phyloP scores from a whole-genome alignment of 345 rosid genomes.

The Salix koriyanagi region DNA sequence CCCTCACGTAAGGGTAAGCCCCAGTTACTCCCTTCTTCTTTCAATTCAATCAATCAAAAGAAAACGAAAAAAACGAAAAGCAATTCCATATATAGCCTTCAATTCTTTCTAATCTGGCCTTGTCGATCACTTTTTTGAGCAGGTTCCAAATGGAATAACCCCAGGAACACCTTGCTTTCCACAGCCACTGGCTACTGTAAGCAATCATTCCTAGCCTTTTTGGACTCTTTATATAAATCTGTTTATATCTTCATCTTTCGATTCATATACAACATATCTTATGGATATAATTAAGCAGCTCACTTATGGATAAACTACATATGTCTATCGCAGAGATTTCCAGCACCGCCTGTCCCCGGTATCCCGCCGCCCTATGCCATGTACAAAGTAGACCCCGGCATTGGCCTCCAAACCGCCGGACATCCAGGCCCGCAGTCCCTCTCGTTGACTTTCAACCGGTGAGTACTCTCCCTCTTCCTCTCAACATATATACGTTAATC shows the following conservation, averaged over 20 bases:
- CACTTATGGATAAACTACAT: neutral
- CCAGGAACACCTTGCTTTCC: constrained; percentile 57
- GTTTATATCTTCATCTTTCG: constrained; percentile 20
- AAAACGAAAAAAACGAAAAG: neutral
- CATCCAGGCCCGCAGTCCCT: constrained; percentile 37
- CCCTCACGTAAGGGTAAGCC: constrained; percentile 40
- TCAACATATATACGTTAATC: no score
- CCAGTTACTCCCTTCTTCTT: neutral
- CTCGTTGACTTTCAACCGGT: constrained; percentile 66
- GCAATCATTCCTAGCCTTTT: constrained; percentile 17
- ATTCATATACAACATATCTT: neutral
- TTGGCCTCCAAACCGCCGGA: constrained; percentile 30
- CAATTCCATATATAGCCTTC: no score
- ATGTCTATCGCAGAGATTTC: constrained; percentile 40
- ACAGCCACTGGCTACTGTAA: constrained; percentile 54
- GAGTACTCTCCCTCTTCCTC: constrained; percentile 16
- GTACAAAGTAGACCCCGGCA: constrained; percentile 39
- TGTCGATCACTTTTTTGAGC: neutral
- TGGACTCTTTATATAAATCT: constrained; percentile 6
- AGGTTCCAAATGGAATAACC: constrained; percentile 48
- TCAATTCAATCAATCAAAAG: neutral
- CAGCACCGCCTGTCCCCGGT: constrained; percentile 48
- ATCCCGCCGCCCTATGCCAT: constrained; percentile 40
- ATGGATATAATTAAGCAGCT: neutral
- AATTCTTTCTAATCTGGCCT: neutral